phyloP scores from a whole-genome alignment of 768 basidiomycete species.

The Heimioporus sp. region DNA sequence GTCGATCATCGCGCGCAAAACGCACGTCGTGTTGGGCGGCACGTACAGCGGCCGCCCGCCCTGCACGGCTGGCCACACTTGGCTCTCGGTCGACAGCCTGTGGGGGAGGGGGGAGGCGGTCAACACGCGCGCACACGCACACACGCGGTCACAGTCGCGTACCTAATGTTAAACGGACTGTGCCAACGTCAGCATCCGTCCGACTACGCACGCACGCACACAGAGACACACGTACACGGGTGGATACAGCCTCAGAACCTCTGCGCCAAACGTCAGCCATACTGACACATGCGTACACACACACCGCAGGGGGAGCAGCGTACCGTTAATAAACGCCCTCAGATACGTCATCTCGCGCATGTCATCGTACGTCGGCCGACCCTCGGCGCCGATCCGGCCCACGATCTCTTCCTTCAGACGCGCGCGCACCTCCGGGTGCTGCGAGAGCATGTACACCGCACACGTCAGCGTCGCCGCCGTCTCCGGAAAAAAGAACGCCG shows the following conservation, averaged over 20 bases:
- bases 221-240: conserved; percentile 27
- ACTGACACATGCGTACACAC: background rate
- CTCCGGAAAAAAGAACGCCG: too few relatives aligned
- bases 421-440: too few relatives aligned
- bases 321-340: conserved; percentile 64
- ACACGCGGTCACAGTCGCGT: background rate
- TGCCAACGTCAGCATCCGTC: background rate
- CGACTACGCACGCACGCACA: background rate
- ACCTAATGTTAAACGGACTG: conserved; percentile 28
- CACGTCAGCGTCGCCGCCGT: too few relatives aligned
- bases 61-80: conserved; percentile 22
- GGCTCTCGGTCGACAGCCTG: conserved; percentile 24
- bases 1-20: background rate
- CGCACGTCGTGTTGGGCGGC: conserved; percentile 26
- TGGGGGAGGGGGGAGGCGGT: too few relatives aligned
- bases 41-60: conserved; percentile 30
- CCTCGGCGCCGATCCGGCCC: too few relatives aligned
- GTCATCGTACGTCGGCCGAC: too few relatives aligned
- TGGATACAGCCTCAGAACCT: conserved; percentile 33
- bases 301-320: background rate
- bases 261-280: conserved; percentile 6
- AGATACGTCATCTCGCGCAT: conserved; percentile 34
- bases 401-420: too few relatives aligned
- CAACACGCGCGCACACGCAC: background rate
- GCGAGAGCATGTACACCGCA: too few relatives aligned